Evolutionary conservation across 208 protist genomes (phyloP).

Genomic region (Leishmania martiniquensis): DNA sequence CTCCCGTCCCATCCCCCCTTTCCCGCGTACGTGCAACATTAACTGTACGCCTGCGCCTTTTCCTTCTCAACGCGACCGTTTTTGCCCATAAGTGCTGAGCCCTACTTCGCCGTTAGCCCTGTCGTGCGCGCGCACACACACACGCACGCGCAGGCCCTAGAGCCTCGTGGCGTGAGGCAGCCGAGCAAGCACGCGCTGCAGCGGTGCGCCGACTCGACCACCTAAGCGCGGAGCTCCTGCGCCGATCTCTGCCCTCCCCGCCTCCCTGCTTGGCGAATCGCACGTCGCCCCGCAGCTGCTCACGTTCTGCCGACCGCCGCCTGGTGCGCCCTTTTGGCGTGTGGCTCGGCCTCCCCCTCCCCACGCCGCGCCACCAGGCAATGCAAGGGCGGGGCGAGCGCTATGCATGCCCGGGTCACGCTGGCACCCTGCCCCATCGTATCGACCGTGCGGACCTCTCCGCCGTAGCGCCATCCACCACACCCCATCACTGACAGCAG

Average conservation of each 20-base stretch:
- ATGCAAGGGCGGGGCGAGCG: not conserved
- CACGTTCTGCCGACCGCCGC: not conserved
- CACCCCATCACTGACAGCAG: not conserved
- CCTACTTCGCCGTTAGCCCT: not conserved
- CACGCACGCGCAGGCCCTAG: not conserved
- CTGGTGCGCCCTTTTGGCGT: not conserved
- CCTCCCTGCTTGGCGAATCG: not conserved
- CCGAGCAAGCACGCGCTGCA: not conserved
- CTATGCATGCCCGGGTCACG: not conserved
- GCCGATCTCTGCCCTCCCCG: not conserved
- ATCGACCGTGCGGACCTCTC: not conserved
- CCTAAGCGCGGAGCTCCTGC: not conserved
- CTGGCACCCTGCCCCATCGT: not conserved
- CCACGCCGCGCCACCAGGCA: not conserved
- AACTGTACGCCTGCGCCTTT: not conserved
- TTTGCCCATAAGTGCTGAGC: not conserved
- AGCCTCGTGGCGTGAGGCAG: not conserved
- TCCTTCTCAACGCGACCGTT: not conserved
- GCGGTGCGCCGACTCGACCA: not conserved
- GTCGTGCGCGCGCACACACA: too few relatives aligned
- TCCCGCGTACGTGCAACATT: not conserved
- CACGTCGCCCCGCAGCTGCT: not conserved
- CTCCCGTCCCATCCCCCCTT: too few relatives aligned
- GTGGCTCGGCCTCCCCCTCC: not conserved
- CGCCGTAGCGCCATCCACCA: not conserved